These are phyloP conservation scores for Phalaenopsis aphrodite DNA, from an alignment of 106 monocot species.

Conservation along the genomic window DNA sequence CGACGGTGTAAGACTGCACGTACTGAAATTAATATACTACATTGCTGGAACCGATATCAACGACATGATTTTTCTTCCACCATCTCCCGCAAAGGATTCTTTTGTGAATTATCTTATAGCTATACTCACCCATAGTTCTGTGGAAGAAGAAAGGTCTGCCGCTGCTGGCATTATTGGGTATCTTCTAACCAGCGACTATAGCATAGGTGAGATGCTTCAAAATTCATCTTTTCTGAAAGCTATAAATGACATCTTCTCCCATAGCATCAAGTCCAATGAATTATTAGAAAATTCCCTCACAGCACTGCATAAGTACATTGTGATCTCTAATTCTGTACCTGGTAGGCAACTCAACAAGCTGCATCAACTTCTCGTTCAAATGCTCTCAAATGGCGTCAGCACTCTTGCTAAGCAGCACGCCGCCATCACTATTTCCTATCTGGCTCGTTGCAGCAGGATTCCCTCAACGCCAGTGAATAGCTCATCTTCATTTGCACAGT, in stretches of 20 bases:
- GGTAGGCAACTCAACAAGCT: not conserved
- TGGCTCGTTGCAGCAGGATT: not conserved
- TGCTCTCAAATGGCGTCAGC: conserved; percentile 13
- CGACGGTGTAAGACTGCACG: conserved; percentile 4
- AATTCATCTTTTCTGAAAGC: conserved; percentile 1
- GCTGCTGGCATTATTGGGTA: conserved; percentile 16
- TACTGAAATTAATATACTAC: conserved; percentile 1
- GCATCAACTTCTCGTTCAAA: conserved; percentile 6
- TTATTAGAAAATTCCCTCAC: conserved; percentile 12
- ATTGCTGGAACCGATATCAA: not conserved
- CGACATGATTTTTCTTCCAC: conserved; percentile 8
- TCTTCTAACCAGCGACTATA: conserved; percentile 1
- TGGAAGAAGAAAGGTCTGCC: conserved; percentile 1
- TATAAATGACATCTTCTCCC: conserved; percentile 5
- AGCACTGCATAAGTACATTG: not conserved
- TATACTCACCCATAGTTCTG: not conserved
- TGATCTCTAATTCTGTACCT: not conserved
- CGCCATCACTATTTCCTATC: not conserved
- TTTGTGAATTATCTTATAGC: not conserved
- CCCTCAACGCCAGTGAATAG: not conserved
- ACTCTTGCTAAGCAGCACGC: conserved; percentile 8
- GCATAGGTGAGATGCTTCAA: conserved; percentile 10
- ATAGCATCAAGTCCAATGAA: not conserved
- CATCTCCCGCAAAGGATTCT: conserved; percentile 7
- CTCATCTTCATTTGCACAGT: not conserved